Conservation (phyloP, 1,284 basidiomycete genomes). For the Lentinula novae-zelandiae region DNA sequence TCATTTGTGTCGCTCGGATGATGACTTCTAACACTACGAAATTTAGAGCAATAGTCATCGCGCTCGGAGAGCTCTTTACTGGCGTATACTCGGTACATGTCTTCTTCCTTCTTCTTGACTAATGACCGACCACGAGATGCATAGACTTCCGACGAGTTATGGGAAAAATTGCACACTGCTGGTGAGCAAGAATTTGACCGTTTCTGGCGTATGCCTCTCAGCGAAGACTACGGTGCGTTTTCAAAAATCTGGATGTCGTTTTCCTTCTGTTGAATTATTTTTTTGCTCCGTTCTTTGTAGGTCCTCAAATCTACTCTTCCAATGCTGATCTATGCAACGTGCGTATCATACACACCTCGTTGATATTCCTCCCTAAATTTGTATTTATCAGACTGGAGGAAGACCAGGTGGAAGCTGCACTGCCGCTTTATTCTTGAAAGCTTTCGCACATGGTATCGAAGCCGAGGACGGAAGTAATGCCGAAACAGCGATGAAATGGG, state of each 20-base stretch:
- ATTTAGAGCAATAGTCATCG: slow-evolving; percentile 59
- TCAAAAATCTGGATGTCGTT: not conserved
- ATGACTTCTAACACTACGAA: too few species aligned
- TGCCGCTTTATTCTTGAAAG: slow-evolving; percentile 85
- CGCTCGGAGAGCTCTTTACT: slow-evolving; percentile 72
- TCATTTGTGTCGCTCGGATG: too few species aligned
- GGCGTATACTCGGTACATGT: slow-evolving; percentile 74
- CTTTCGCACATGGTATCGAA: slow-evolving; percentile 75
- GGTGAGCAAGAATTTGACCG: slow-evolving; percentile 75
- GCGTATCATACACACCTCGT: slow-evolving; percentile 19
- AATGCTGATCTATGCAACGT: slow-evolving; percentile 63
- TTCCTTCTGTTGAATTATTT: too few species aligned
- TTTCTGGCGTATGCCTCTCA: slow-evolving; percentile 84
- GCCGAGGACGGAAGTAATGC: slow-evolving; percentile 60
- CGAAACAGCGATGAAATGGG: slow-evolving; percentile 48
- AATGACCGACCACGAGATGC: not conserved
- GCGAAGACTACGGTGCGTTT: slow-evolving; percentile 59
- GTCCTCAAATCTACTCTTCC: slow-evolving; percentile 13
- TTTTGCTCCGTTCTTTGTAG: not conserved
- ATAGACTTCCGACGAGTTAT: slow-evolving; percentile 70
- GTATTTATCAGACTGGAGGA: slow-evolving; percentile 57
- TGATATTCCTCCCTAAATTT: not conserved
- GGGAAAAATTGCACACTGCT: slow-evolving; percentile 68
- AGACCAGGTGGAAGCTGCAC: slow-evolving; percentile 74
- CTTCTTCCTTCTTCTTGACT: not conserved